Evolutionary conservation across 192 early-diverging fungal species (phyloP), one percentile per base, ranked within the genome.

Genomic region (Ambispora gerdemannii): DNA sequence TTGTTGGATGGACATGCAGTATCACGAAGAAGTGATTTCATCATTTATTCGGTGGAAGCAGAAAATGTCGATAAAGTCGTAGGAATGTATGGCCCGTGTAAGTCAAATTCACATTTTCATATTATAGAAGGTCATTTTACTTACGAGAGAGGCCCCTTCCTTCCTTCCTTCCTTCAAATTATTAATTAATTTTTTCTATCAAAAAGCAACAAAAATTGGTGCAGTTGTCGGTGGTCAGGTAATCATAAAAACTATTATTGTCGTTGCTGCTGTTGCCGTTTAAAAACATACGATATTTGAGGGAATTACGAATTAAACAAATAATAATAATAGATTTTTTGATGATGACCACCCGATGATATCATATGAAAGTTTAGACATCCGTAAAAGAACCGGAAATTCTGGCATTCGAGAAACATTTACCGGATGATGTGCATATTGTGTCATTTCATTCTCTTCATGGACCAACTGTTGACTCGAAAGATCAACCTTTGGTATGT

Each of bases 331-430:
- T n/a, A n/a, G n/a, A n/a, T n/a, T n/a, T n/a, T n/a, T n/a, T n/a
- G n/a, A n/a, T n/a, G n/a, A n/a, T n/a, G n/a, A n/a, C n/a, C n/a
- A n/a, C n/a, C n/a, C n/a, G n/a, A n/a, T n/a, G n/a, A n/a, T n/a
- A n/a, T n/a, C n/a, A n/a, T n/a, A n/a, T n/a, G 11, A 49, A 58
- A 13, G 20, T 58, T n/a, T 68, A 91, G 83, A 98, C 95, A 28
- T 98, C 95, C 3, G 93, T 98, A 19, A 98, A 98, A 79, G 86
- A 89, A 68, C 95, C 93, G 0, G 97, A 98, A 78, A 92, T 98
- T 64, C 75, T 61, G 4, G 95, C 95, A 3, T 97, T 98, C 67
- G 91, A 94, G 22, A 83, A 84, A 72, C 82, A 93, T 74, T 69
- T 98, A 20, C 95, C 97, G 0, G 38, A 69, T 0, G 97, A 98